Percentiles rank a stretch among this genome's conserved stretches.
These are phyloP conservation scores for Penicillium sp. DNA, from an alignment of 2,329 filamentous ascomycete genomes.

Conservation along the genomic window DNA sequence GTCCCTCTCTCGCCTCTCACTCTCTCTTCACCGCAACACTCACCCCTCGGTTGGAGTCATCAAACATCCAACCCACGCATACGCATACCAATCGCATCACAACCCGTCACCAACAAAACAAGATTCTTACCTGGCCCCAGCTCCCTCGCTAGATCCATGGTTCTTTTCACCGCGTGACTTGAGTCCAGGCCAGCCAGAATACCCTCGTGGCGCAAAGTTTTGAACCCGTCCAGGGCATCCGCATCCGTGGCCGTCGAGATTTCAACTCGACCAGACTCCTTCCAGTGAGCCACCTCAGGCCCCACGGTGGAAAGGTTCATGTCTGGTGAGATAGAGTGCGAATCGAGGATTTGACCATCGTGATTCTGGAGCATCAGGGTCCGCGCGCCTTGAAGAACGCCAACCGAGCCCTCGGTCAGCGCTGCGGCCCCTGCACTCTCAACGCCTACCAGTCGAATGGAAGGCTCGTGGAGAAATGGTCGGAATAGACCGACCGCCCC, in stretches of 20 bases:
- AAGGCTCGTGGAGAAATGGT: conserved; percentile 26
- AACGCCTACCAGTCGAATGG: conserved; percentile 27
- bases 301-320: conserved; percentile 34
- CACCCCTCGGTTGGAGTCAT: neutral
- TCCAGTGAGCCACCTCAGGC: conserved; percentile 35
- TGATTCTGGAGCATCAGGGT: conserved; percentile 33
- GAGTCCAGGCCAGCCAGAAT: conserved; percentile 33
- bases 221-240: conserved; percentile 36
- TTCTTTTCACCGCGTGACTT: conserved; percentile 32
- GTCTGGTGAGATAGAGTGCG: conserved; percentile 34
- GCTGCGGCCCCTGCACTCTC: conserved; percentile 29
- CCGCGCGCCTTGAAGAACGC: conserved; percentile 35
- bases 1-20: neutral
- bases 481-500: conserved; percentile 33
- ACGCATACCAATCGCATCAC: conserved; percentile 26
- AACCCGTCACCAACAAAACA: conserved; percentile 34
- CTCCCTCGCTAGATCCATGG: conserved; percentile 26
- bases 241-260: conserved; percentile 33
- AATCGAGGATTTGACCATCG: conserved; percentile 33
- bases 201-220: conserved; percentile 33
- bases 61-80: conserved; percentile 19
- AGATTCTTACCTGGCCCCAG: conserved; percentile 34
- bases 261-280: conserved; percentile 33
- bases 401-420: conserved; percentile 27
- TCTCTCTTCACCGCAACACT: neutral